A percentile compares a stretch with the other conserved stretches of the same genome.
Conservation (phyloP, 208 protist genomes). For the Wallacemonas sp. region DNA sequence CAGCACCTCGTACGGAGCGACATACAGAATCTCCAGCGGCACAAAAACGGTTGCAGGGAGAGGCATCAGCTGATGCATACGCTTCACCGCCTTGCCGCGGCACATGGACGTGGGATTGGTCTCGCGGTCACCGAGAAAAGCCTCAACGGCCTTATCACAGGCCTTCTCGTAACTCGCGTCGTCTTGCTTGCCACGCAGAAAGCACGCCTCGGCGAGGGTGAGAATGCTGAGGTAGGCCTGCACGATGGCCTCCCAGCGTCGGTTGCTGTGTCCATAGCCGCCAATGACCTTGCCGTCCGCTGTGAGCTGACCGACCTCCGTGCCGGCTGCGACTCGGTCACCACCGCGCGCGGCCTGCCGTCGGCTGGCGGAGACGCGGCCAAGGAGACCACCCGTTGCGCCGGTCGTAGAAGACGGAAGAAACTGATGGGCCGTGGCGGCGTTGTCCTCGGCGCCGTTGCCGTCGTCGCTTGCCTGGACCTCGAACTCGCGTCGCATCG, state of each 20-base stretch:
- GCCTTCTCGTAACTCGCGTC: slow-evolving; percentile 73
- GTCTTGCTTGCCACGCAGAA: slow-evolving; percentile 54
- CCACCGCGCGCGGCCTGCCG: neutral
- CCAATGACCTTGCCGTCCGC: slow-evolving; percentile 9
- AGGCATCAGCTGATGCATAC: slow-evolving; percentile 77
- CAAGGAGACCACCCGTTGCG: neutral
- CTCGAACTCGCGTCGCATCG: slow-evolving; percentile 29
- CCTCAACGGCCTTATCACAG: slow-evolving; percentile 68
- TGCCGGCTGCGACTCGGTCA: neutral
- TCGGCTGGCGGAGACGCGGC: neutral
- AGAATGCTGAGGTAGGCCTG: slow-evolving; percentile 74
- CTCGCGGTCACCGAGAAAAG: slow-evolving; percentile 65
- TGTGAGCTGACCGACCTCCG: neutral
- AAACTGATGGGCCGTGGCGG: neutral
- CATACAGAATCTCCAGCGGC: slow-evolving; percentile 57
- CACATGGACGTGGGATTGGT: slow-evolving; percentile 14
- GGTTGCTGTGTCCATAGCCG: slow-evolving; percentile 9
- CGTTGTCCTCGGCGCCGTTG: neutral
- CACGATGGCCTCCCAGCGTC: slow-evolving; percentile 42
- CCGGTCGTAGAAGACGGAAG: neutral
- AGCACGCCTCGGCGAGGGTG: slow-evolving; percentile 53
- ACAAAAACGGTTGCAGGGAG: slow-evolving; percentile 44
- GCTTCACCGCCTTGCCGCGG: slow-evolving; percentile 71
- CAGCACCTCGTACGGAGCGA: slow-evolving; percentile 76
- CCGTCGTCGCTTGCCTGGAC: neutral